Base-by-base conservation (phyloP, 345 rosid species). In the Ricinus communis region DNA sequence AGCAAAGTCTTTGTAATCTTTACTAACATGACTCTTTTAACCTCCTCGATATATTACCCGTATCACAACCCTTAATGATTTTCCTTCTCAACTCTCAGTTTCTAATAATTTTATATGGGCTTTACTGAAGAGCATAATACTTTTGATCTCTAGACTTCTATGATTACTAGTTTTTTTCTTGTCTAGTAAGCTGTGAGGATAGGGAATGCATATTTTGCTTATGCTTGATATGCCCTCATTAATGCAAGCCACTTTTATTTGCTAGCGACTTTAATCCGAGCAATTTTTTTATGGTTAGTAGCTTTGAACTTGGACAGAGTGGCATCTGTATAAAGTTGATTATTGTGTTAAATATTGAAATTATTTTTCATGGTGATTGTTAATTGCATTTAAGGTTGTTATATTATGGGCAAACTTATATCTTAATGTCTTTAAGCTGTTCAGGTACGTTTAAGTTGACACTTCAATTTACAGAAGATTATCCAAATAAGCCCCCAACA, bases 361-460 rank as follows among this genome's bases (percentile, higher is more conserved):
- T 40, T 24, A 16, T 15, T 1, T 49, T 47, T 30, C 25, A 6
- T 47, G 31, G 2, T 65, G 41, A 27, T 18, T 47, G 1, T 38
- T 36, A 60, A 60, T 60, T 31, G 19, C 25, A 9, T 38, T 9
- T 8, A 9, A 1, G 46, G 65, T 33, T 60, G 15, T 59, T 31
- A 19, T 16, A 59, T 59, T 18, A 31, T 43, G 18, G 10, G 27
- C 16, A 60, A 60, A 60, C 56, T 47, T 24, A 65, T 47, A 18
- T 11, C 43, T 49, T 5, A 25, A 0, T 12, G 13, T 65, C 38
- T 60, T 64, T 66, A 60, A 70, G 65, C 25, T 74, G 51, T 70
- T 66, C 84, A 86, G 89, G 87, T 33, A 83, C 89, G 62, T 86
- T 86, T 79, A 86, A 86, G 75, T 69, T 86, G 84, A 77, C 84